Percentiles rank a stretch among this genome's conserved stretches.
Conservation (phyloP, 306 rosid genomes). For the Pyrus bretschneideri region DNA sequence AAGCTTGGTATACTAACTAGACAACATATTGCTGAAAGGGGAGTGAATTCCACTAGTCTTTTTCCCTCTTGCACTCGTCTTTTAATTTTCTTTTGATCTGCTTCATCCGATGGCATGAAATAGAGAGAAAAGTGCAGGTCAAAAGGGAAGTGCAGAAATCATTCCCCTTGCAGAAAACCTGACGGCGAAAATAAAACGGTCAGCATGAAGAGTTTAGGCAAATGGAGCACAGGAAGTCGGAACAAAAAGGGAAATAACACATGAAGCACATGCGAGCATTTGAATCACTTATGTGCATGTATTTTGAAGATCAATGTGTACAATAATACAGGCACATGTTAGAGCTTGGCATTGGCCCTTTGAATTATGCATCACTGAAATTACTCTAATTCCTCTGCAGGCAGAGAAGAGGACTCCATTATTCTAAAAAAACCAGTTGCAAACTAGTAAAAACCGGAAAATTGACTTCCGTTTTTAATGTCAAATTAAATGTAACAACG, state of each 20-base stretch:
- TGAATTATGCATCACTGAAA: not conserved
- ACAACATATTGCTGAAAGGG: too few species aligned
- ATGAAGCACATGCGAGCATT: not conserved
- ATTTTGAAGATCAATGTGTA: not conserved
- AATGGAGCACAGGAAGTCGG: not conserved
- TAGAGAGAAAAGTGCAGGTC: too few species aligned
- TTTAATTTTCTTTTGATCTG: too few species aligned
- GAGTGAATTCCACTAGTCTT: too few species aligned
- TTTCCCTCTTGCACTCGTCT: too few species aligned
- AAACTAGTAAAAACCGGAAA: conserved; percentile 19
- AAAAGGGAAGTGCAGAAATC: too few species aligned
- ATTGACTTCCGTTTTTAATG: conserved; percentile 18
- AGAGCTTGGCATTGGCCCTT: not conserved
- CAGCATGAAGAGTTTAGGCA: not conserved
- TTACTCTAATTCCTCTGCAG: not conserved
- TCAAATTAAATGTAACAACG: conserved; percentile 1
- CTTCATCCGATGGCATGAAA: too few species aligned
- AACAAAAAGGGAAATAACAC: not conserved
- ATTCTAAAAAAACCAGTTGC: conserved; percentile 40
- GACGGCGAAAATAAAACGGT: too few species aligned
- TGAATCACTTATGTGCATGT: not conserved
- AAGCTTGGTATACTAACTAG: too few species aligned
- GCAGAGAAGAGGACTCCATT: conserved; percentile 15
- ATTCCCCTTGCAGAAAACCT: not conserved
- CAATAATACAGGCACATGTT: not conserved